Percentiles rank a stretch among this genome's conserved stretches.
Evolutionary conservation across 805 yeast genomes (phyloP).

Genomic region (Wickerhamiella kurtzmanii): DNA sequence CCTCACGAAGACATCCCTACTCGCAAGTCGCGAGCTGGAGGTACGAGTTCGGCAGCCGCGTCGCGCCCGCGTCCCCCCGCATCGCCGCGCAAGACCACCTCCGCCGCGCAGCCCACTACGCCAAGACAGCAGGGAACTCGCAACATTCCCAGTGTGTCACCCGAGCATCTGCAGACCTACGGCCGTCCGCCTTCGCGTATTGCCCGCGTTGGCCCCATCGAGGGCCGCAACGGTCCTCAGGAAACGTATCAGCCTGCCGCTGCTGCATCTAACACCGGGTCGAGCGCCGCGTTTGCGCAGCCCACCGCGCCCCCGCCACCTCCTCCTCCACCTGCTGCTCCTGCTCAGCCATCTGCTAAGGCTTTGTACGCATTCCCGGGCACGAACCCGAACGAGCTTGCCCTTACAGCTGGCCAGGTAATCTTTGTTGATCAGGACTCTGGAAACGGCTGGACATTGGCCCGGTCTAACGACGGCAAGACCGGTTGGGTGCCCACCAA

Average conservation of each 20-base stretch:
- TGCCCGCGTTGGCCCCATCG: conserved; percentile 15
- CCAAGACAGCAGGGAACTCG: conserved; percentile 3
- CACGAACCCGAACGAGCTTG: conserved; percentile 69
- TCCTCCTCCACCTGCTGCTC: conserved; percentile 56
- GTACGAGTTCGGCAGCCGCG: conserved; percentile 4
- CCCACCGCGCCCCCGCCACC: conserved; percentile 18
- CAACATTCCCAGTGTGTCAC: conserved; percentile 12
- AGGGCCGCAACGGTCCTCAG: conserved; percentile 8
- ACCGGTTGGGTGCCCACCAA: conserved; percentile 98
- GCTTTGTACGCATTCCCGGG: conserved; percentile 87
- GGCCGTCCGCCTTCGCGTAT: conserved; percentile 15
- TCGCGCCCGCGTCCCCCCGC: conserved; percentile 8
- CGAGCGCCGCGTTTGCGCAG: conserved; percentile 1
- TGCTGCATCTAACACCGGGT: conserved; percentile 10
- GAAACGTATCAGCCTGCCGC: conserved; percentile 19
- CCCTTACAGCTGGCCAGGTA: conserved; percentile 62
- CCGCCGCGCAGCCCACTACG: conserved; percentile 13
- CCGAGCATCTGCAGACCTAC: conserved; percentile 17
- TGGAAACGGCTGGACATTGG: conserved; percentile 91
- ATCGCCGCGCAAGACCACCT: conserved; percentile 11
- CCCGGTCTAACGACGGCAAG: conserved; percentile 57
- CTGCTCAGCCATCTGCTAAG: conserved; percentile 59
- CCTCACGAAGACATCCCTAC: conserved; percentile 65
- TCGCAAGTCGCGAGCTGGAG: conserved; percentile 17
- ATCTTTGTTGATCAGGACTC: conserved; percentile 60